Evolutionary conservation across 805 yeast genomes (phyloP), one percentile per base, ranked within the genome.

Genomic region (Maudiozyma serrabonitensis): DNA sequence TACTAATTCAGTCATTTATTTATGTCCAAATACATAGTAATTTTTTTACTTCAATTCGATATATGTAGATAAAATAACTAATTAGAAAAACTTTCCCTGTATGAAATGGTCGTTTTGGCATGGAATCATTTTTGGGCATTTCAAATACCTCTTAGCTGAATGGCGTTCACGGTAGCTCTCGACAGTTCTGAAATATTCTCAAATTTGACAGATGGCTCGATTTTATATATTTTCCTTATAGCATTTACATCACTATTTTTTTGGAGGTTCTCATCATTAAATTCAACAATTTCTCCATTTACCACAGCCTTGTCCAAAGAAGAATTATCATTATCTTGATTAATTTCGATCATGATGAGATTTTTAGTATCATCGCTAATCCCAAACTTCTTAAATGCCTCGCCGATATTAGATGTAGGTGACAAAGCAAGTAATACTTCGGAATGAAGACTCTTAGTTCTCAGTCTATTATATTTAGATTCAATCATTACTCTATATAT

Each of bases 381-480:
- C 11, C 95, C 95, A 66, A 85, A 84, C 56, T 76, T 72, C 54
- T 75, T 78, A 53, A 87, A 70, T 0, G 88, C 82, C 51, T 87
- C 93, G 62, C 73, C 71, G 39, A 79, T 75, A 60, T 84, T 85
- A 56, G 80, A 81, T 7, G 79, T 74, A 1, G 91, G 87, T 1
- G 89, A 79, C 51, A 87, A 68, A 50, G 81, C 77, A 58, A 82
- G 77, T 23, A 86, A 75, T 39, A 84, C 71, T 58, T 87, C 95
- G 0, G 93, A 81, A 59, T 85, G 84, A 32, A 87, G 56, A 0
- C 81, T 75, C 55, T 75, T 80, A 9, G 95, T 82, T 54, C 81
- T 75, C 71, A 78, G 72, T 44, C 56, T 71, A 13, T 71, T 76
- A 37, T 71, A 69, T 1, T 61, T 61, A 23, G 63, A 56, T 61